Conservation (phyloP, 2,329 filamentous ascomycete species). For the Epichloe elymi region DNA sequence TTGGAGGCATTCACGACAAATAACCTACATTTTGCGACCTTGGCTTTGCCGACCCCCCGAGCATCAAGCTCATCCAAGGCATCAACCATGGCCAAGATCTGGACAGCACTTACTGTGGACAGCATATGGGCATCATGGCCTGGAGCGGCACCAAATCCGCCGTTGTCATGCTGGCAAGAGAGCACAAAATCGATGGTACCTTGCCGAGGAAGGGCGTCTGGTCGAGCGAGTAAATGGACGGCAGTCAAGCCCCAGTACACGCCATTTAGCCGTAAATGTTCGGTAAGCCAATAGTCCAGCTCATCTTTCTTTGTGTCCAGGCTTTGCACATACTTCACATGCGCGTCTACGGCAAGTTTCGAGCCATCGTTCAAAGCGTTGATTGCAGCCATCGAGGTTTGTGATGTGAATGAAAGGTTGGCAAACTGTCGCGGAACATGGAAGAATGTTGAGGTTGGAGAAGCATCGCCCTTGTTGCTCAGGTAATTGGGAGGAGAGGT, state of each 20-base stretch:
- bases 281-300: constrained; percentile 94
- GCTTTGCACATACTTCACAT: constrained; percentile 87
- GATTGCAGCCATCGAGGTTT: constrained; percentile 17
- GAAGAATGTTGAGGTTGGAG: neutral
- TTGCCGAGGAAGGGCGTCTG: constrained; percentile 66
- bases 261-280: constrained; percentile 88
- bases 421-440: neutral
- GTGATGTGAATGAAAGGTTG: neutral
- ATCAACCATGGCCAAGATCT: constrained; percentile 79
- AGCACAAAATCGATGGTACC: constrained; percentile 87
- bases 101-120: constrained; percentile 88
- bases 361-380: constrained; percentile 22
- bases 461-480: neutral
- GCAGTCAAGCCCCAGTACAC: constrained; percentile 94
- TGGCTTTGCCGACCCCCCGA: constrained; percentile 48
- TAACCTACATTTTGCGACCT: constrained; percentile 66
- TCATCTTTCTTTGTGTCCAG: constrained; percentile 87
- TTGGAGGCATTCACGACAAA: constrained; percentile 3
- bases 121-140: constrained; percentile 94
- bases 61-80: constrained; percentile 72
- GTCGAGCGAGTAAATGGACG: constrained; percentile 69
- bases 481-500: neutral
- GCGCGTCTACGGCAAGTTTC: constrained; percentile 40
- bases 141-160: constrained; percentile 87
- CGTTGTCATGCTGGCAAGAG: constrained; percentile 78